Evolutionary conservation across 139 green algal species (phyloP), one percentile per base, ranked within the genome.

Genomic region (Volvox reticuliferus): DNA sequence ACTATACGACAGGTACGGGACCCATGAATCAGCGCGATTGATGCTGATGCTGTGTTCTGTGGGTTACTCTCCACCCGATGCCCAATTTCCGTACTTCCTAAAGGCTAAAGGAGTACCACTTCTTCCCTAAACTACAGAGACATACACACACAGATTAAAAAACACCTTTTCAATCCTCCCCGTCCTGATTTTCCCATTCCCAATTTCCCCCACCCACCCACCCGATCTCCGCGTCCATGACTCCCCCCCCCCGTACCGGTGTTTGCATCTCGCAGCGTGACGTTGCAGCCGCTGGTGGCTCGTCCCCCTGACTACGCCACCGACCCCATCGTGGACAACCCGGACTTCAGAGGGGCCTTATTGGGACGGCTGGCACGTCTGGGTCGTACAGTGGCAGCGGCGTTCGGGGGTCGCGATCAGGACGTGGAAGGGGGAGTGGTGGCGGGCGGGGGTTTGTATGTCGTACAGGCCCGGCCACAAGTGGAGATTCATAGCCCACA

Each of bases 361-460:
- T 19, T 86, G 82, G 55, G 36, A 12, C 22, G 35, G n/a, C 80
- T 89, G 85, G 85, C 85, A 18, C 26, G 37, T 84, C 55, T 91
- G n/a, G 69, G 88, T 20, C 77, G 71, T 13, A 20, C 6, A 6
- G 85, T 94, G 78, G 37, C 44, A 12, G 79, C 9, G 19, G 92
- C 92, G n/a, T 91, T 92, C 36, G 89, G 80, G 17, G 92, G 88
- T 2, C 61, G 85, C 24, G 85, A 94, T 69, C 95, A 98, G 92
- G 96, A 99, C 92, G 96, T 99, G 63, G 97, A 99, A 95, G 97
- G 97, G 0, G 93, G 96, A 67, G 82, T 94, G 81, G 73, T 61
- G 32, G 2, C 13, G 6, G 89, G 88, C 19, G 97, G 96, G 2
- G 82, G 88, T 19, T 71, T 98, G 73, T 95, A 88, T 18, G 92